phyloP scores from a whole-genome alignment of 805 yeast genomes.

The Candida tallmaniae region DNA sequence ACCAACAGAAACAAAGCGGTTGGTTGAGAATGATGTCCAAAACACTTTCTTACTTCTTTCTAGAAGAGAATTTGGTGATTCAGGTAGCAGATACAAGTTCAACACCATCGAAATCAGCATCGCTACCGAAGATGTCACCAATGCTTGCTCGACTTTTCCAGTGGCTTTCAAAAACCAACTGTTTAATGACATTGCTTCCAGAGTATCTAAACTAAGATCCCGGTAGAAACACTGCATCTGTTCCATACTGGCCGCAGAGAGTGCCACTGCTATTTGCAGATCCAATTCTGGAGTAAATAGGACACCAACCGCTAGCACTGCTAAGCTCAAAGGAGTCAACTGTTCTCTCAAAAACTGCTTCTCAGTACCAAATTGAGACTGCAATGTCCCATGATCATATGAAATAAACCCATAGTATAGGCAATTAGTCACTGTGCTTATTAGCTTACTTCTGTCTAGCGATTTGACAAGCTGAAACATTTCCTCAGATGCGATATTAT shows the following conservation, averaged over 20 bases:
- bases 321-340: slow-evolving; percentile 1
- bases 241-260: slow-evolving; percentile 2
- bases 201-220: slow-evolving; percentile 3
- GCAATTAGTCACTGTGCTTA: slow-evolving; percentile 4
- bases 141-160: slow-evolving; percentile 1
- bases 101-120: slow-evolving; percentile 3
- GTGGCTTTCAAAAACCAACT: slow-evolving; percentile 7
- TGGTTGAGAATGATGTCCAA: slow-evolving; percentile 5
- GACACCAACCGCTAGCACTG: slow-evolving; percentile 2
- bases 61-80: neutral
- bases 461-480: neutral
- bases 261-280: neutral
- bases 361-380: slow-evolving; percentile 1
- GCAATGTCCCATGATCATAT: slow-evolving; percentile 1
- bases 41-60: slow-evolving; percentile 3
- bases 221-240: slow-evolving; percentile 1
- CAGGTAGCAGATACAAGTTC: slow-evolving; percentile 1
- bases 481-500: too few species aligned
- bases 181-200: slow-evolving; percentile 1
- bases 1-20: slow-evolving; percentile 5
- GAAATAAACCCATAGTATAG: slow-evolving; percentile 6
- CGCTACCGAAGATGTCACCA: slow-evolving; percentile 3
- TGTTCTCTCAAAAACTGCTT: neutral
- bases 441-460: slow-evolving; percentile 3
- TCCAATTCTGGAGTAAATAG: slow-evolving; percentile 4